Percentiles rank a stretch among this genome's conserved stretches.
Evolutionary conservation across 208 protist genomes (phyloP).

Genomic region (Naegleria lovaniensis): DNA sequence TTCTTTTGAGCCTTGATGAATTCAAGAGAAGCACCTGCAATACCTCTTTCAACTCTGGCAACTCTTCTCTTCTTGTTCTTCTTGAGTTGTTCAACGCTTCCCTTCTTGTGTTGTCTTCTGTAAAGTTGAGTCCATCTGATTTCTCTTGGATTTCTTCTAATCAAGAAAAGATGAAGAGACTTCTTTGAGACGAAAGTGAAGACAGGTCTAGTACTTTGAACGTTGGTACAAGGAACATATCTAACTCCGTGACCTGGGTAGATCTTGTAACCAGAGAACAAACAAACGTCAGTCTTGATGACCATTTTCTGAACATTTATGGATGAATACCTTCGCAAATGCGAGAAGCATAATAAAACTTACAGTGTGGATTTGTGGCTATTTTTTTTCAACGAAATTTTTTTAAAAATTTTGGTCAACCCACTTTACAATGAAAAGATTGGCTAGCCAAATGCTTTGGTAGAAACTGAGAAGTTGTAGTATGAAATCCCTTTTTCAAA

Average conservation of each 20-base stretch:
- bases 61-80: neutral
- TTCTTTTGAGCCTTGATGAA: conserved; percentile 16
- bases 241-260: conserved; percentile 25
- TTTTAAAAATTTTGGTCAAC: neutral
- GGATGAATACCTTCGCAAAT: too few relatives aligned
- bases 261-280: conserved; percentile 28
- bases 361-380: neutral
- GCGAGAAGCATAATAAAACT: neutral
- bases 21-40: conserved; percentile 28
- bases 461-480: too few relatives aligned
- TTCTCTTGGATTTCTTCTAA: conserved; percentile 14
- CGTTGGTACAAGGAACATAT: conserved; percentile 11
- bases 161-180: neutral
- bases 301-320: neutral
- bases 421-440: neutral
- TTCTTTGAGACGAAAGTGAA: neutral
- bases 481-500: too few relatives aligned
- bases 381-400: neutral
- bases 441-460: neutral
- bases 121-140: conserved; percentile 30
- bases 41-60: neutral
- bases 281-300: conserved; percentile 17
- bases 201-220: neutral
- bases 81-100: conserved; percentile 5
- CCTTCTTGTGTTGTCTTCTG: conserved; percentile 29